Evolutionary conservation across 2,329 filamentous ascomycete species (phyloP), one percentile per base, ranked within the genome.

Genomic region (Fusarium sp.): DNA sequence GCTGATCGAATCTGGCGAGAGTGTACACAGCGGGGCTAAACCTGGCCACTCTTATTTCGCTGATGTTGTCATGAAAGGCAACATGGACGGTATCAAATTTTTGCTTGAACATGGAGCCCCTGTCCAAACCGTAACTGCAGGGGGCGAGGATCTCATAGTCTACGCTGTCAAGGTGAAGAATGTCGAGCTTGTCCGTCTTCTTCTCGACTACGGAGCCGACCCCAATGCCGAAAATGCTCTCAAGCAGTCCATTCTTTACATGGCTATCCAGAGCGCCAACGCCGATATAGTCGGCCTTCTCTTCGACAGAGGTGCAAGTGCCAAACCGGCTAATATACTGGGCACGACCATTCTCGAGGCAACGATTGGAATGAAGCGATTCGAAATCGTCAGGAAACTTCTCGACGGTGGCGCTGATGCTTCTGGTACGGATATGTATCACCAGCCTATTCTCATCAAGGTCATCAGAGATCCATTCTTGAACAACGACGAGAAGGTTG

Each of bases 391-490:
- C 1, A 33, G 39, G 18, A 33, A 13, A 3, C 23, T 61, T 3
- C 18, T 61, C 11, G 47, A 35, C 1, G 35, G 27, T 1, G 56
- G 47, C 3, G 57, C 51, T 7, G 35, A 62, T 17, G 35, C 36
- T 3, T 47, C 9, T 11, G 3, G 25, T 0, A 47, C 35, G 2
- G 57, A 62, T 11, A 14, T 3, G 2, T 40, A 47, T n/a, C 25
- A 45, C 10, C 58, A 62, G 8, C 58, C 58, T 1, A 37, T 47
- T 4, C 40, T 62, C 15, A 55, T 55, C 25, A 61, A 55, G 2
- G 41, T 62, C 5, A 54, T 62, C 18, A 62, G 29, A 2, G 43
- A 62, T 13, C 18, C 17, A 3, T n/a, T 55, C 2, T 20, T 62
- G 10, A 56, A 47, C 11, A 54, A 25, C 0, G 23, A 37, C 5